Evolutionary conservation across 2,329 filamentous ascomycete species (phyloP).

Genomic region (Penicillium sp.): DNA sequence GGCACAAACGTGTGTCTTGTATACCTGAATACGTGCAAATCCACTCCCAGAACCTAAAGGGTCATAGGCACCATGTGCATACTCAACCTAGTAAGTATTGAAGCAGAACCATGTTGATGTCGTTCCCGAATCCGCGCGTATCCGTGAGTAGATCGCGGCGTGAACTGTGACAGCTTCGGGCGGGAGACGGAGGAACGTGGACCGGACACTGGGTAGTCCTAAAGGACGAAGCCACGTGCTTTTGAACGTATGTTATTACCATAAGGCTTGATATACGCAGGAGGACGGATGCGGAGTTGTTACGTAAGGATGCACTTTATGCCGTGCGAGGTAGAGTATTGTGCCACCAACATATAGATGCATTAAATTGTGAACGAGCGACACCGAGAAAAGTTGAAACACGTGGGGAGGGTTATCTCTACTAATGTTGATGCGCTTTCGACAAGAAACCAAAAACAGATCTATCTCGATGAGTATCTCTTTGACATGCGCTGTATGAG

Average conservation of each 20-base stretch:
- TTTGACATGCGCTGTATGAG: neutral
- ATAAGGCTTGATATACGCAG: neutral
- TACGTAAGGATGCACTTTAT: neutral
- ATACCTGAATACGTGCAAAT: neutral
- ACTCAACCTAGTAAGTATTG: no score
- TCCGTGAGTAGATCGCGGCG: neutral
- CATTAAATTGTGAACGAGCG: neutral
- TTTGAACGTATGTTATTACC: neutral
- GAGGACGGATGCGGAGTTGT: neutral
- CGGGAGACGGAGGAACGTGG: neutral
- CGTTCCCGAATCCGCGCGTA: neutral
- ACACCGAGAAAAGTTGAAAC: neutral
- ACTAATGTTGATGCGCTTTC: neutral
- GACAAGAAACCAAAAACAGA: neutral
- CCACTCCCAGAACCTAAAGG: neutral
- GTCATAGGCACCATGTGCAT: neutral
- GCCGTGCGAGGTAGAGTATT: neutral
- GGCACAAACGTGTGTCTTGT: neutral
- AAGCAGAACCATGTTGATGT: neutral
- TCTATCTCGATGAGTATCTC: neutral
- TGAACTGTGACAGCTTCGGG: neutral
- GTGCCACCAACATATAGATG: neutral
- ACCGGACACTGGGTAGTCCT: neutral
- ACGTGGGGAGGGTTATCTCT: neutral
- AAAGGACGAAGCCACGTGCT: neutral